phyloP scores from a whole-genome alignment of 495 filamentous ascomycete species.

The Penicillium parvum region DNA sequence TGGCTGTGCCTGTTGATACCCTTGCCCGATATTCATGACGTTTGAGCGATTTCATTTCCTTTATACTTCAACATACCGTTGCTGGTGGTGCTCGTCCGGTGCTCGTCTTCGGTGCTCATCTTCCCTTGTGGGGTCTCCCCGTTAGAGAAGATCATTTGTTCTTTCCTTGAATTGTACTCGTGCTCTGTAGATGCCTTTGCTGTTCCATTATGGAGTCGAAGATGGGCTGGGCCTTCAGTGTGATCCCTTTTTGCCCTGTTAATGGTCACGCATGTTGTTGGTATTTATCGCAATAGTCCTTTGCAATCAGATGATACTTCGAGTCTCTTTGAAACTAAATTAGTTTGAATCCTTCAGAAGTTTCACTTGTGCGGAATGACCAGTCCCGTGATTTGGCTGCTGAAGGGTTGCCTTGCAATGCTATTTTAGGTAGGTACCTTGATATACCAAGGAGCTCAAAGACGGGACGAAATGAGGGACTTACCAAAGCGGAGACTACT shows the following conservation, averaged over 20 bases:
- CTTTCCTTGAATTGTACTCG: slow-evolving; percentile 9
- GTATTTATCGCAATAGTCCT: neutral
- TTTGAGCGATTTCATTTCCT: slow-evolving; percentile 21
- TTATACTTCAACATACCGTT: slow-evolving; percentile 13
- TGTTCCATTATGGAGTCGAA: neutral
- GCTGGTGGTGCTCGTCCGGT: slow-evolving; percentile 11
- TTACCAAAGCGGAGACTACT: no score
- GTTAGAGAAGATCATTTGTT: slow-evolving; percentile 19
- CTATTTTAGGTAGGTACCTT: no score
- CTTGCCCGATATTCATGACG: slow-evolving; percentile 24
- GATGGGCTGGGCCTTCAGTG: neutral
- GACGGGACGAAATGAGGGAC: no score
- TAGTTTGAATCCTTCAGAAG: no score
- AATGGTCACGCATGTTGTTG: slow-evolving; percentile 1
- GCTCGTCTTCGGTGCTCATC: no score
- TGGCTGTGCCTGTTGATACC: slow-evolving; percentile 80
- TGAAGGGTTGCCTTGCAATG: no score
- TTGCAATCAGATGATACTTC: neutral
- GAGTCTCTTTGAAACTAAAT: neutral
- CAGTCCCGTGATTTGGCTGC: no score
- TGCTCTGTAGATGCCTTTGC: slow-evolving; percentile 22
- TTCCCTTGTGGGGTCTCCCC: slow-evolving; percentile 7
- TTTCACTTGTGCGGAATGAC: no score
- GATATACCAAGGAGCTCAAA: no score
- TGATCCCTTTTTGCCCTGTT: neutral